Base-by-base conservation (phyloP, 2,329 filamentous ascomycete genomes). In the Escovopsis weberi region DNA sequence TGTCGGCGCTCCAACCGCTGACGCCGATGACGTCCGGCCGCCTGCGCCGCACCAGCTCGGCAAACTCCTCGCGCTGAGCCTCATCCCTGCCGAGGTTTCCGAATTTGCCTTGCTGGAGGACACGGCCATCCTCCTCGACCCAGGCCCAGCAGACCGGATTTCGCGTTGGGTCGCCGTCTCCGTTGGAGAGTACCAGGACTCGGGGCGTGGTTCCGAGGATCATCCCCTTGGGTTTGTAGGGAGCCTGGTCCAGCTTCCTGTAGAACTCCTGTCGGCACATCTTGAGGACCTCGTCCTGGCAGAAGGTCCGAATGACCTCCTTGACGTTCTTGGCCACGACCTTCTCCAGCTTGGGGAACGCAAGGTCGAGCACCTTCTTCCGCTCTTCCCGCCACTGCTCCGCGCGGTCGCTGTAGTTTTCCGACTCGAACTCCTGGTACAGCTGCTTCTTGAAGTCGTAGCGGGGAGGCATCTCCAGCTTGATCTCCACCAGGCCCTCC, bases 331-430 rank as follows among this genome's bases (percentile, higher is more conserved):
- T 91, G 45, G 84, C 77, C 53, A 96, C 88, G 50, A 93, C 69
- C 52, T 74, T 79, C 53, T 94, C 83, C 37, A 98, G 70, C 58
- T 89, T 94, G 8, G 73, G 68, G 46, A 94, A 78, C 0, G 88
- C 87, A 43, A 80, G 59, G 51, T 94, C 85, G 40, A 98, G 67
- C 1, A 93, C 81, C 54, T 93, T 87, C 50, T 81, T 79, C 33
- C 91, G 82, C 53, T 94, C 78, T 39, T 80, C 75, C 51, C 95
- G 94, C 91, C 91, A 98, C 9, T 86, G 83, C 62, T 96, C 89
- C 3, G 91, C 91, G 38, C 91, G 74, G 55, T 94, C 88, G 55
- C 88, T 95, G 59, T 86, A 91, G 62, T 94, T 94, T 60, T 98
- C 91, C 1, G 88, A 95, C 48, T 85, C 81, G 48, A 98, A 94